Evolutionary conservation across 2,329 filamentous ascomycete species (phyloP).

Genomic region (Botrytis byssoidea): DNA sequence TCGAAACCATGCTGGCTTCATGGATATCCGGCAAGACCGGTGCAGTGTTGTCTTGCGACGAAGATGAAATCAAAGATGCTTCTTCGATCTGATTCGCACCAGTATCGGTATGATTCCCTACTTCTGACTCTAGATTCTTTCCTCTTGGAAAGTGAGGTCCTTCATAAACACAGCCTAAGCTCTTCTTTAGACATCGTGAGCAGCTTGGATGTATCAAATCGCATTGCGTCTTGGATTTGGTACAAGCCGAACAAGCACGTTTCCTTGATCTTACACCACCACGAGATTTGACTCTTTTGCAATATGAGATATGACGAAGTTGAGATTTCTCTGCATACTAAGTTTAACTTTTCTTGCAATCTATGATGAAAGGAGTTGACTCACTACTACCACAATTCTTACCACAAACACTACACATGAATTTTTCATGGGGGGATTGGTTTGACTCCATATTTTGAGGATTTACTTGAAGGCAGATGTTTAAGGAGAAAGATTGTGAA

Average conservation of each 20-base stretch:
- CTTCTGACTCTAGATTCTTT: background rate
- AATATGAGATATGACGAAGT: constrained; percentile 27
- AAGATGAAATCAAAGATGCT: background rate
- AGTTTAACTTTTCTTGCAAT: background rate
- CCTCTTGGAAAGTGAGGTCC: background rate
- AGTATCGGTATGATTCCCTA: background rate
- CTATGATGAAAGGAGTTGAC: background rate
- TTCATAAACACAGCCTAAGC: constrained; percentile 23
- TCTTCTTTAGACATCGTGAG: constrained; percentile 25
- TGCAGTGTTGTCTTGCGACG: background rate
- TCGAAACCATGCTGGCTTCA: background rate
- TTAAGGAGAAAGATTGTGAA: background rate
- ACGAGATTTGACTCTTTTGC: constrained; percentile 23
- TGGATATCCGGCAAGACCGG: background rate
- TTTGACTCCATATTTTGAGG: background rate
- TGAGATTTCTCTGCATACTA: constrained; percentile 25
- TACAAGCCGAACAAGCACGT: constrained; percentile 26
- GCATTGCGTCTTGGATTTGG: constrained; percentile 28
- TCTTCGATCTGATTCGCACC: background rate
- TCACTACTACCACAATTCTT: constrained; percentile 27
- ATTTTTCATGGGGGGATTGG: background rate
- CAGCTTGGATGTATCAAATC: constrained; percentile 24
- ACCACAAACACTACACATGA: constrained; percentile 26
- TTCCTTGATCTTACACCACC: constrained; percentile 22
- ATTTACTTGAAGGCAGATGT: background rate